Evolutionary conservation across 768 basidiomycete species (phyloP), one percentile per base, ranked within the genome.

Genomic region (Phlebiopsis gigantea): DNA sequence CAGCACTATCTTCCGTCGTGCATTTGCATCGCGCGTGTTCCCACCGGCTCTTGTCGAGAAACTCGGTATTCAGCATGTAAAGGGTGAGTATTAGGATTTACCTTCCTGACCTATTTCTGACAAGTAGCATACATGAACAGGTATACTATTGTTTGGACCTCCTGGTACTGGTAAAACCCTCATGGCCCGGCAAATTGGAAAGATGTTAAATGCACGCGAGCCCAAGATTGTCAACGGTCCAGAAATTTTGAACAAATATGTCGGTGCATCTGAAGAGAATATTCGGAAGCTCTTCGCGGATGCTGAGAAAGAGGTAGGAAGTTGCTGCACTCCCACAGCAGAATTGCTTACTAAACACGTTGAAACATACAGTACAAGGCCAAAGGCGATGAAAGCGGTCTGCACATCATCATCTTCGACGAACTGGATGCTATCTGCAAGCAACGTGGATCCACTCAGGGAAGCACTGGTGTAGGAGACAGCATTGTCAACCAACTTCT

Each of bases 391-490:
- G 95, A 98, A 62, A 96, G 93, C 71, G 94, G 93, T 2, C 73
- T 99, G 46, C 97, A 99, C 67, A 98, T 99, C 75, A 98, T 99
- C 74, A 99, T 99, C 59, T 99, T 99, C 66, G 97, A 99, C 69
- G 97, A 99, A 72, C 72, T 99, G 64, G 97, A 99, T 66, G 97
- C 97, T 15, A 91, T 99, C 62, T 98, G 94, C 79, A 99, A 98
- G 70, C 97, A 98, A 65, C 88, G 97, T 81, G 97, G 97, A 4
- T 91, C 92, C 7, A 90, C 87, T 1, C 87, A 84, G 65, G 85
- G 77, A 57, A 93, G 95, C 1, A 98, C 97, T 8, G 97, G 97
- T 46, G 97, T 99, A 4, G 96, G 94, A n/a, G 97, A 99, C 70
- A 98, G 88, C 19, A 91, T 98, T 19, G 97, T 99, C 71, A 99